Percentiles rank a stretch among this genome's conserved stretches.
phyloP scores from a whole-genome alignment of 257 asterid genomes.

The Lycium barbarum region DNA sequence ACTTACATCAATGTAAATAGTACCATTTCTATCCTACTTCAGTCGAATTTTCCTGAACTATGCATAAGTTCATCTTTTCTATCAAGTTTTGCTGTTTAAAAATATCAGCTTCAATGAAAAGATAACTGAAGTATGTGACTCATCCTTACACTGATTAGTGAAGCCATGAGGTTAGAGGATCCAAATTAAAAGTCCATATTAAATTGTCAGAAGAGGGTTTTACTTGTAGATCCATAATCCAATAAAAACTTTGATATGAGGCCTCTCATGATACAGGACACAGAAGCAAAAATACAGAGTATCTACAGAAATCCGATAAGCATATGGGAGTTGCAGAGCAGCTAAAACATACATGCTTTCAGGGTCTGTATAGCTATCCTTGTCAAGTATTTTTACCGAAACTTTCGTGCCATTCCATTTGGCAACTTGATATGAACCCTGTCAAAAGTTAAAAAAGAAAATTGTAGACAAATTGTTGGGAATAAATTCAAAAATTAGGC shows the following conservation, averaged over 20 bases:
- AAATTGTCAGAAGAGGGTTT: neutral
- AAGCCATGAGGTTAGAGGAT: neutral
- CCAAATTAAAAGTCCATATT: neutral
- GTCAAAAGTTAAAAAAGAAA: conserved; percentile 36
- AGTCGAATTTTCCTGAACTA: neutral
- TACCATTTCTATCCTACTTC: neutral
- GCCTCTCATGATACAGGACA: neutral
- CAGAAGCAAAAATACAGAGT: neutral
- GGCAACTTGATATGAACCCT: conserved; percentile 97
- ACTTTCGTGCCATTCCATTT: conserved; percentile 98
- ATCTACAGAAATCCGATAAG: neutral
- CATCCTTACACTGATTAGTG: neutral
- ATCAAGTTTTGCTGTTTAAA: neutral
- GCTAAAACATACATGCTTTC: conserved; percentile 68
- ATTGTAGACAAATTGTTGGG: neutral
- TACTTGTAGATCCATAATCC: neutral
- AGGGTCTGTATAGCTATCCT: conserved; percentile 76
- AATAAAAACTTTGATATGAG: neutral
- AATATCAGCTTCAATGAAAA: neutral
- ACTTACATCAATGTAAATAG: neutral
- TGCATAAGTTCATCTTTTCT: neutral
- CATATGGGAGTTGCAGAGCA: conserved; percentile 28
- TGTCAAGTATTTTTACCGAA: conserved; percentile 94
- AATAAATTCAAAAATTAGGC: neutral
- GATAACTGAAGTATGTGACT: neutral